Evolutionary conservation across 306 rosid species (phyloP).

Genomic region (Cyclanthera cordifolia): DNA sequence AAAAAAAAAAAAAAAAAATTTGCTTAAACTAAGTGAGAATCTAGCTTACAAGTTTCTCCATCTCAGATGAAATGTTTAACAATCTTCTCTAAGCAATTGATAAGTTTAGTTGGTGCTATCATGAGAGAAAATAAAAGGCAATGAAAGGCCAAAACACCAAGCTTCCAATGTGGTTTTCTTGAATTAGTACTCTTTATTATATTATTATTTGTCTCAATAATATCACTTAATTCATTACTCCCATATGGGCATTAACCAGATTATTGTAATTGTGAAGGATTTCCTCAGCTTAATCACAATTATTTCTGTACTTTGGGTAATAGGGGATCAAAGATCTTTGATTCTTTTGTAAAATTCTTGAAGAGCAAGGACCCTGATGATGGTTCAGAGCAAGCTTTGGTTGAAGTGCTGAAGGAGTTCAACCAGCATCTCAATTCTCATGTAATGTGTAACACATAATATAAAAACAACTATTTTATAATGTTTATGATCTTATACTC

Average conservation of each 20-base stretch:
- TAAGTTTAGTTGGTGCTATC: no score
- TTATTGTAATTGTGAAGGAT: background rate
- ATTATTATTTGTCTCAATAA: background rate
- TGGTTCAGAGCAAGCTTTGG: conserved; percentile 71
- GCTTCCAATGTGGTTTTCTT: background rate
- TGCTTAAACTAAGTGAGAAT: no score
- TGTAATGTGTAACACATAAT: conserved; percentile 25
- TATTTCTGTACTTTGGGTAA: background rate
- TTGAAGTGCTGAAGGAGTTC: conserved; percentile 58
- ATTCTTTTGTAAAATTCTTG: conserved; percentile 48
- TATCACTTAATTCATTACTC: background rate
- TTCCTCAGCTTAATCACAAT: background rate
- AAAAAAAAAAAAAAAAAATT: no score
- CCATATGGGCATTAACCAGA: background rate
- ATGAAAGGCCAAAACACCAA: no score
- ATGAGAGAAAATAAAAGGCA: no score
- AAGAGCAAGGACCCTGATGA: conserved; percentile 82
- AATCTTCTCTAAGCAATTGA: no score
- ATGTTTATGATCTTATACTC: background rate
- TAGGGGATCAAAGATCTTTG: conserved; percentile 78
- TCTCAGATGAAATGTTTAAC: no score
- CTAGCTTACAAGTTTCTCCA: no score
- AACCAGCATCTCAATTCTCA: conserved; percentile 72
- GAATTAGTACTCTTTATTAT: background rate
- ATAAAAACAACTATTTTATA: background rate